These are phyloP conservation scores for Pythium grandisporangium DNA, from an alignment of 352 stramenopile genomes.

Conservation along the genomic window DNA sequence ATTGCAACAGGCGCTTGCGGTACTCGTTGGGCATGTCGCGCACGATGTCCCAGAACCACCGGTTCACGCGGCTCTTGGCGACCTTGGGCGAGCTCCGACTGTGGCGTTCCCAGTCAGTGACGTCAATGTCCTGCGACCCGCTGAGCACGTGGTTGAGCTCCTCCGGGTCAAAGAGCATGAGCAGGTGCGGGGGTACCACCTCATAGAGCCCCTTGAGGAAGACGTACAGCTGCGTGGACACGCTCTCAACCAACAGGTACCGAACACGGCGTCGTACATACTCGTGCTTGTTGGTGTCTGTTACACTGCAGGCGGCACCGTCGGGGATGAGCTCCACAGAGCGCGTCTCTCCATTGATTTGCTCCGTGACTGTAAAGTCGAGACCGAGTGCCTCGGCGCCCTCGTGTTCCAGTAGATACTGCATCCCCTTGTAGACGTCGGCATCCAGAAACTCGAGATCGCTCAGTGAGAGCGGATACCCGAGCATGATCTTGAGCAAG, in stretches of 20 bases:
- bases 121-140: conserved; percentile 92
- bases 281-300: conserved; percentile 91
- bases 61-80: conserved; percentile 16
- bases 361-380: conserved; percentile 27
- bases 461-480: conserved; percentile 89
- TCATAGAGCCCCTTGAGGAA: conserved; percentile 94
- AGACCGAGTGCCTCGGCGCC: conserved; percentile 27
- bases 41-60: conserved; percentile 97
- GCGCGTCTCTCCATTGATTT: not conserved
- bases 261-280: conserved; percentile 87
- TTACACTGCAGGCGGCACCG: conserved; percentile 66
- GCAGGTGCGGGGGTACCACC: conserved; percentile 90
- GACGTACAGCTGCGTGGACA: conserved; percentile 40
- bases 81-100: conserved; percentile 55
- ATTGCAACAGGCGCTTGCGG: conserved; percentile 62
- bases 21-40: conserved; percentile 81
- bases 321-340: conserved; percentile 10
- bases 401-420: conserved; percentile 39
- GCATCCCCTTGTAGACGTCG: conserved; percentile 33
- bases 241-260: conserved; percentile 48
- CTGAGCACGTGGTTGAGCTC: conserved; percentile 96
- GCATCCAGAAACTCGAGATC: conserved; percentile 88
- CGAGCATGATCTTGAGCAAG: conserved; percentile 96
- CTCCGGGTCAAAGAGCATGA: conserved; percentile 96
- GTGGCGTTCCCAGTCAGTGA: conserved; percentile 92